Conservation (phyloP, 2,329 filamentous ascomycete genomes). For the Aspergillus ochraceoroseus region DNA sequence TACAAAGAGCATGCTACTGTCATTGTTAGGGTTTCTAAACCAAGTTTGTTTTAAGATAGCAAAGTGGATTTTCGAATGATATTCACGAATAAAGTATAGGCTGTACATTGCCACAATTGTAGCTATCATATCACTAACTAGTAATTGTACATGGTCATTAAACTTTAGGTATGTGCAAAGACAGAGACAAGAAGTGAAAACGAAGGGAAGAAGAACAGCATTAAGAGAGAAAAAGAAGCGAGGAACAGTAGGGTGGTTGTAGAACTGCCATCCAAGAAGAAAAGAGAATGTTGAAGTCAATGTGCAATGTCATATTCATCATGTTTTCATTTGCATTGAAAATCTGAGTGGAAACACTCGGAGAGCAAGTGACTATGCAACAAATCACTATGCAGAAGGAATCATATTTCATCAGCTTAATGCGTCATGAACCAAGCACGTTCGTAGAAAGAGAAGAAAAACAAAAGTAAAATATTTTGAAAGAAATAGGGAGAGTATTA, state of each 20-base stretch:
- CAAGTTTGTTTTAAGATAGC: too few species aligned
- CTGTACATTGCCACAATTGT: conserved; percentile 10
- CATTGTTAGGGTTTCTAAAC: too few species aligned
- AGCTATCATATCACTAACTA: conserved; percentile 12
- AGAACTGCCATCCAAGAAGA: too few species aligned
- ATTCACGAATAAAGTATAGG: background rate
- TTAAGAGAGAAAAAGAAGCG: conserved; percentile 8
- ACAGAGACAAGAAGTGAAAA: conserved; percentile 3
- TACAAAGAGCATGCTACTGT: too few species aligned
- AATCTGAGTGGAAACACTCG: conserved; percentile 1
- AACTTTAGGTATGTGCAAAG: conserved; percentile 8
- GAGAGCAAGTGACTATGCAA: conserved; percentile 8
- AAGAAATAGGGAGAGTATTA: conserved; percentile 13
- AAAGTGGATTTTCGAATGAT: too few species aligned
- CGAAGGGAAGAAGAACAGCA: background rate
- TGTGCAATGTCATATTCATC: conserved; percentile 11
- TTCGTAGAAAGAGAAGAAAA: conserved; percentile 7
- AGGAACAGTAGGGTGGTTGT: too few species aligned
- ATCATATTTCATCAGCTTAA: conserved; percentile 16
- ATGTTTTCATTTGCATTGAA: conserved; percentile 13
- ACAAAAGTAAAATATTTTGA: conserved; percentile 1
- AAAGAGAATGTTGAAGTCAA: conserved; percentile 3
- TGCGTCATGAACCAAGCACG: conserved; percentile 15
- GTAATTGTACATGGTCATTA: conserved; percentile 18
- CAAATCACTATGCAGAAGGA: conserved; percentile 12